A percentile compares a stretch with the other conserved stretches of the same genome.
Conservation (phyloP, 305 asterid genomes). For the Fraxinus platypoda region DNA sequence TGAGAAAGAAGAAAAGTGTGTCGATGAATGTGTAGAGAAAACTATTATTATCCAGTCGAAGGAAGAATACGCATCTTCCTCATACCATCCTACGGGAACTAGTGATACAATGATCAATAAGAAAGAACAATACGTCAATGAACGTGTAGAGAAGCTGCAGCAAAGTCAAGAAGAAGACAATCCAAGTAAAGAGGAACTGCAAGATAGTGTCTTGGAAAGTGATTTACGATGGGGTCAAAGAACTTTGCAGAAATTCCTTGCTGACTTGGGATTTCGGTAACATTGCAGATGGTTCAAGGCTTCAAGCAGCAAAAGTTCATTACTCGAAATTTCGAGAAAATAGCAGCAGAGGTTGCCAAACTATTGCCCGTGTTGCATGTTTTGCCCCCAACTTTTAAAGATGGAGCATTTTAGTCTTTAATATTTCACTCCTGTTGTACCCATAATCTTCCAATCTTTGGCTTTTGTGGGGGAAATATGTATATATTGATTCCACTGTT, state of each 20-base stretch:
- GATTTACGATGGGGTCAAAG: slow-evolving; percentile 62
- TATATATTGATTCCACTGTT: neutral
- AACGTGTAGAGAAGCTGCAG: slow-evolving; percentile 22
- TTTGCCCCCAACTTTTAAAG: neutral
- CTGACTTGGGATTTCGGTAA: slow-evolving; percentile 43
- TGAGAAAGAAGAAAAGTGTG: slow-evolving; percentile 15
- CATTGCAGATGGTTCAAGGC: neutral
- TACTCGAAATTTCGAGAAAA: neutral
- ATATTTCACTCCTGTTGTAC: neutral
- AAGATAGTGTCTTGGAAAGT: slow-evolving; percentile 24
- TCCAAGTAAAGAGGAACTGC: slow-evolving; percentile 3
- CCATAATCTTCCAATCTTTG: neutral
- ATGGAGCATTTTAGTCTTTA: neutral
- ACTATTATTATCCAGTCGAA: slow-evolving; percentile 33
- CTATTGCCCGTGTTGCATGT: neutral
- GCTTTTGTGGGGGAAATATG: neutral
- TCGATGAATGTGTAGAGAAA: slow-evolving; percentile 23
- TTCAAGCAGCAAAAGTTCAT: neutral
- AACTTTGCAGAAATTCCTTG: slow-evolving; percentile 54
- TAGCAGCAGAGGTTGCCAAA: neutral
- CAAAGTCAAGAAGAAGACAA: slow-evolving; percentile 11
- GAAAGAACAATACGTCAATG: slow-evolving; percentile 12
- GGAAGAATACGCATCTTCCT: slow-evolving; percentile 24
- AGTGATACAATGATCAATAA: slow-evolving; percentile 24
- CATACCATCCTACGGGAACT: slow-evolving; percentile 22